Evolutionary conservation across 1,284 basidiomycete species (phyloP).

Genomic region (Phellopilus nigrolimitatus): DNA sequence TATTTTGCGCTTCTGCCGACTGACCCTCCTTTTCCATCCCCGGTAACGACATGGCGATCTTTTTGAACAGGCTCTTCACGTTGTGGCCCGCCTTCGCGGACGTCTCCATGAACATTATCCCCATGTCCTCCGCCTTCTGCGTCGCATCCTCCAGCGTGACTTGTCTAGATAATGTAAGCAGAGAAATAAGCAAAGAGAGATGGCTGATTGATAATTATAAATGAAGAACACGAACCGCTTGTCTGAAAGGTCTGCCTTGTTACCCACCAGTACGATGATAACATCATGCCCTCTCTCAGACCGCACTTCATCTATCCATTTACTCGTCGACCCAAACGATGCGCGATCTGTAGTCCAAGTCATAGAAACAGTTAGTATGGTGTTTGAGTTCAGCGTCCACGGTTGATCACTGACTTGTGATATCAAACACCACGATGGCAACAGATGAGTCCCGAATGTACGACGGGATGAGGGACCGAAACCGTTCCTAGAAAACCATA

Average conservation of each 20-base stretch:
- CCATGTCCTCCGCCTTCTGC: slow-evolving; percentile 86
- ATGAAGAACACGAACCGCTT: slow-evolving; percentile 62
- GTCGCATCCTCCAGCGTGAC: slow-evolving; percentile 99
- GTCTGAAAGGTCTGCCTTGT: slow-evolving; percentile 97
- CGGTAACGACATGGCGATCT: slow-evolving; percentile 97
- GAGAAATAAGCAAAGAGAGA: slow-evolving; percentile 11
- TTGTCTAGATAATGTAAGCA: slow-evolving; percentile 56
- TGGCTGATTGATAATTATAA: slow-evolving; percentile 21
- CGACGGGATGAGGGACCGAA: slow-evolving; percentile 95
- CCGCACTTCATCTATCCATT: slow-evolving; percentile 99
- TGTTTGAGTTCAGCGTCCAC: neutral
- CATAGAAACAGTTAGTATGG: neutral
- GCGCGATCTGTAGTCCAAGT: slow-evolving; percentile 72
- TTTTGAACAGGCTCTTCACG: slow-evolving; percentile 98
- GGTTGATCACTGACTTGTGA: slow-evolving; percentile 74
- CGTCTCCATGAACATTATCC: slow-evolving; percentile 99
- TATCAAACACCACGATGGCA: slow-evolving; percentile 98
- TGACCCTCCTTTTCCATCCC: slow-evolving; percentile 88
- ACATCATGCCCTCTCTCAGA: slow-evolving; percentile 98
- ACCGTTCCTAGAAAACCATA: slow-evolving; percentile 75
- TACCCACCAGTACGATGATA: slow-evolving; percentile 97
- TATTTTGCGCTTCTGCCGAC: slow-evolving; percentile 58
- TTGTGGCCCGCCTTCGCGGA: slow-evolving; percentile 99
- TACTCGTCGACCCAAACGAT: slow-evolving; percentile 95
- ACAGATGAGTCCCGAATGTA: slow-evolving; percentile 99